Percentiles rank a stretch among this genome's conserved stretches.
These are phyloP conservation scores for Inonotus obliquus DNA, from an alignment of 1,284 basidiomycete species.

Conservation along the genomic window DNA sequence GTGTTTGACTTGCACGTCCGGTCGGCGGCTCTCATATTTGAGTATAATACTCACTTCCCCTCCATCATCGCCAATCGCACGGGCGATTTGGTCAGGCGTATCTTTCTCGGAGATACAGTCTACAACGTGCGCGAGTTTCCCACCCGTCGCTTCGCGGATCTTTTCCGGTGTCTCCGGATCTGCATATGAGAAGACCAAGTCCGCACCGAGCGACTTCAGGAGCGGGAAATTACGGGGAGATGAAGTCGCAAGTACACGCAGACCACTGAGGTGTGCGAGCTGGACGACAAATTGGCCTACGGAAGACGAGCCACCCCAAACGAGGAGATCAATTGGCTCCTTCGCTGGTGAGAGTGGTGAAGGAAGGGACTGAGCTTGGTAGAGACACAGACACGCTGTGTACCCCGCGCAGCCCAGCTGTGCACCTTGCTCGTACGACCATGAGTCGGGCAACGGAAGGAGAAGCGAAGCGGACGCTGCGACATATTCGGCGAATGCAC, in stretches of 20 bases:
- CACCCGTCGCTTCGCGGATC: conserved; percentile 20
- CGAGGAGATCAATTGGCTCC: conserved; percentile 25
- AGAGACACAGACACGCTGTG: conserved; percentile 25
- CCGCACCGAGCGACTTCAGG: conserved; percentile 37
- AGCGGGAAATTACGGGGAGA: conserved; percentile 35
- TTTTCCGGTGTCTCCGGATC: conserved; percentile 24
- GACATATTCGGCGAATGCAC: conserved; percentile 18
- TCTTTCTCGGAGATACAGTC: conserved; percentile 22
- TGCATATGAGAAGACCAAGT: conserved; percentile 32
- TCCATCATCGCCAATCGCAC: conserved; percentile 8
- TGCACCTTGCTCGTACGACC: conserved; percentile 29
- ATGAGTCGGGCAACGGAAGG: conserved; percentile 28
- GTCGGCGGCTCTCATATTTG: background rate
- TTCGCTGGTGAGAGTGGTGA: conserved; percentile 19
- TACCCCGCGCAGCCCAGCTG: conserved; percentile 24
- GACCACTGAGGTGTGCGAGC: conserved; percentile 33
- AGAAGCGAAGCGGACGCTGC: conserved; percentile 25
- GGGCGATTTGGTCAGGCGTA: conserved; percentile 17
- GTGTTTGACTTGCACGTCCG: conserved; percentile 19
- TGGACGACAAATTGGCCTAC: conserved; percentile 41
- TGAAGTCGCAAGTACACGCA: conserved; percentile 37
- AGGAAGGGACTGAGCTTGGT: conserved; percentile 22
- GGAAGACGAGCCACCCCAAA: conserved; percentile 38
- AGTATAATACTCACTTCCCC: conserved; percentile 8
- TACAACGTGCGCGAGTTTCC: conserved; percentile 20